Conservation (phyloP, 2,329 filamentous ascomycete genomes). For the Phialophora chinensis region DNA sequence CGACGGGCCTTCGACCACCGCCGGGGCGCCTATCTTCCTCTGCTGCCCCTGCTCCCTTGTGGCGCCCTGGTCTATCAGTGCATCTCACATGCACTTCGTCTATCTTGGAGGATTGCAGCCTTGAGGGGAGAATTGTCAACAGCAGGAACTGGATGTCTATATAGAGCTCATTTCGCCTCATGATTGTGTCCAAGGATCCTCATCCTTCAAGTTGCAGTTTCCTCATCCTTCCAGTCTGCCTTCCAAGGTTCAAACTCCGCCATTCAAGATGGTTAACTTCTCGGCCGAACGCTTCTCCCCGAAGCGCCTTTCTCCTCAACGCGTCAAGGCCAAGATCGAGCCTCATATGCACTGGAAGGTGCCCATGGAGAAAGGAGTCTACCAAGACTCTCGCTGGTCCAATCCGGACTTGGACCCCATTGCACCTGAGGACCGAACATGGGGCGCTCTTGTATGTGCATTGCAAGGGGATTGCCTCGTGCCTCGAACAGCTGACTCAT, state of each 20-base stretch:
- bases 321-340: slow-evolving; percentile 46
- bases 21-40: slow-evolving; percentile 29
- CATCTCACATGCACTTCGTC: slow-evolving; percentile 22
- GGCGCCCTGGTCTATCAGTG: slow-evolving; percentile 29
- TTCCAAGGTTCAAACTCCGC: slow-evolving; percentile 4
- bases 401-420: slow-evolving; percentile 53
- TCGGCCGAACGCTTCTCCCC: slow-evolving; percentile 32
- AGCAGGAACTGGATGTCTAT: slow-evolving; percentile 27
- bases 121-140: slow-evolving; percentile 4
- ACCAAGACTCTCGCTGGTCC: slow-evolving; percentile 53
- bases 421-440: slow-evolving; percentile 54
- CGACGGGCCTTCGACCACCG: slow-evolving; percentile 26
- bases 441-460: slow-evolving; percentile 48
- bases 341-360: slow-evolving; percentile 49
- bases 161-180: slow-evolving; percentile 25
- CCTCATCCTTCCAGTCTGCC: not conserved
- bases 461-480: not conserved
- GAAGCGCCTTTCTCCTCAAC: slow-evolving; percentile 41
- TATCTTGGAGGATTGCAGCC: slow-evolving; percentile 28
- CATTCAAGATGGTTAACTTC: slow-evolving; percentile 25
- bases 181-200: not conserved
- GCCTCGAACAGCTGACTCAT: slow-evolving; percentile 6
- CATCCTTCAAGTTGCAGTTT: slow-evolving; percentile 3
- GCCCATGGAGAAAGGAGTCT: slow-evolving; percentile 49
- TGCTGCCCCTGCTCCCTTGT: slow-evolving; percentile 22